Evolutionary conservation across 306 rosid genomes (phyloP).

Genomic region (Cucurbita argyrosperma): DNA sequence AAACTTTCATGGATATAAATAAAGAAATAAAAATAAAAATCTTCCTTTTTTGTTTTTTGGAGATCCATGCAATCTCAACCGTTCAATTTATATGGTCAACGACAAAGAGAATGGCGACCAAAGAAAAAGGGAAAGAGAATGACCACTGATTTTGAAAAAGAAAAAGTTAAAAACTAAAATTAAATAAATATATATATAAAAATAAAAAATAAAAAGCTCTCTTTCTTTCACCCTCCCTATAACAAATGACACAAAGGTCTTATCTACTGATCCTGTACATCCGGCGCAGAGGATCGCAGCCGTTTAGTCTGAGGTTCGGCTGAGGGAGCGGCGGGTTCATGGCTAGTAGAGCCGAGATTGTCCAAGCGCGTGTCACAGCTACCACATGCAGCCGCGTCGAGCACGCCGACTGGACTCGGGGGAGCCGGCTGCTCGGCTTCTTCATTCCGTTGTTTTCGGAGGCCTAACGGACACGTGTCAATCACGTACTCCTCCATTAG

Average conservation of each 20-base stretch:
- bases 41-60: neutral
- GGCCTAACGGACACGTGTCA: conserved; percentile 41
- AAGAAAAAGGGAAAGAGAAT: too few species aligned
- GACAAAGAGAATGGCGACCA: conserved; percentile 1
- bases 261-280: conserved; percentile 21
- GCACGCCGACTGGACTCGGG: conserved; percentile 54
- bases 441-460: conserved; percentile 1
- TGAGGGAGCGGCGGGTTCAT: conserved; percentile 5
- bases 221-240: conserved; percentile 2
- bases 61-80: conserved; percentile 18
- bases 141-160: neutral
- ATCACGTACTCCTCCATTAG: conserved; percentile 52
- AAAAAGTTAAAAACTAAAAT: neutral
- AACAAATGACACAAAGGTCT: conserved; percentile 4
- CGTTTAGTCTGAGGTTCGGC: conserved; percentile 26
- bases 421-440: conserved; percentile 24
- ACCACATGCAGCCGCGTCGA: conserved; percentile 40
- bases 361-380: conserved; percentile 52
- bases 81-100: conserved; percentile 14
- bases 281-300: conserved; percentile 22
- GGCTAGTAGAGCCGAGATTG: conserved; percentile 1
- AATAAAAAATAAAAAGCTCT: conserved; percentile 1
- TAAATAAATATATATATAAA: too few species aligned
- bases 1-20: neutral
- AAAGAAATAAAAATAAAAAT: neutral